Base-by-base conservation (phyloP, 257 asterid species). In the Solanum arcanum region DNA sequence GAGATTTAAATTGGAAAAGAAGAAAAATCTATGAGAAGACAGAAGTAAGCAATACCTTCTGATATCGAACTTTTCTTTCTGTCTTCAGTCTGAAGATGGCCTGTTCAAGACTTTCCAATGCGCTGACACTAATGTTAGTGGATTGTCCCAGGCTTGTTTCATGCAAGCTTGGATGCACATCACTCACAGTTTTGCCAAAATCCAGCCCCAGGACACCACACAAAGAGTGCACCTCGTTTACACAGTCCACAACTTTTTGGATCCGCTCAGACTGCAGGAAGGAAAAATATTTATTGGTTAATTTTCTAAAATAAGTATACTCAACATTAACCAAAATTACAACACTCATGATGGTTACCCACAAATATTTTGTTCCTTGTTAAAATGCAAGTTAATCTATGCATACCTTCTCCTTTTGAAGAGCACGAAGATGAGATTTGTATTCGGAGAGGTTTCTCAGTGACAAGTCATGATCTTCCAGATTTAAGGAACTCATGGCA, bases 321-420 rank as follows among this genome's bases (percentile, higher is more conserved):
- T 78, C 66, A 77, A 75, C 49, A 74, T 12, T 74, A 39, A 74
- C 49, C 31, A 37, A 74, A 74, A 39, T 6, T 23, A 39, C 20
- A 21, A 12, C 52, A 41, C 20, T 74, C 52, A 75, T 39, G 31
- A 76, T 41, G 23, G 35, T 76, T n/a, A 41, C 8, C 41, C 41
- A 25, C 41, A 13, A 13, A 46, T 15, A 12, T 46, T 1, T 27
- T 46, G 39, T 46, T 46, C 64, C 10, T 10, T 46, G 41, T 44
- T 42, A 8, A 42, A 78, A 78, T 78, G 25, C 41, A 46, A 44
- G 64, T 25, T 64, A 44, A 15, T 46, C 84, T 16, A 78, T 78
- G 41, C 37, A 47, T 86, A 87, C 88, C 86, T 87, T 87, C 60
- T 87, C 86, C 77, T 87, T 78, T 46, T 87, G 88, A 77, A 87